Percentiles rank a stretch among this genome's conserved stretches.
phyloP scores from a whole-genome alignment of 768 basidiomycete genomes.

The Tephrocybe sp. region DNA sequence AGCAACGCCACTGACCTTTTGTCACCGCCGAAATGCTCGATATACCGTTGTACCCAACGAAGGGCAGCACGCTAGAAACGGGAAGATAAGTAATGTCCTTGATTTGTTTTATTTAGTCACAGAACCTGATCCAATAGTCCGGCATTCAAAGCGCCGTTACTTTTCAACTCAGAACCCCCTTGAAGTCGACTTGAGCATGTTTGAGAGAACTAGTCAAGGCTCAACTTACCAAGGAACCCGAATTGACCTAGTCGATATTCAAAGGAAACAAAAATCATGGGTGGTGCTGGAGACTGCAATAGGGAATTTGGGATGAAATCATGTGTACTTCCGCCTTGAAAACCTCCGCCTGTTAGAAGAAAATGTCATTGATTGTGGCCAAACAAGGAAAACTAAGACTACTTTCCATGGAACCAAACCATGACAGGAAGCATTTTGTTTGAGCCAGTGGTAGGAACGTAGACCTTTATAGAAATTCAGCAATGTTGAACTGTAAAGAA shows the following conservation, averaged over 20 bases:
- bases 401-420: slow-evolving; percentile 41
- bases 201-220: no score
- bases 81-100: not conserved
- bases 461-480: slow-evolving; percentile 24
- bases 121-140: slow-evolving; percentile 40
- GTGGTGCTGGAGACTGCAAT: slow-evolving; percentile 27
- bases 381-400: not conserved
- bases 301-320: slow-evolving; percentile 30
- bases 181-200: not conserved
- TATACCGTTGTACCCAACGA: slow-evolving; percentile 37
- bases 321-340: slow-evolving; percentile 34
- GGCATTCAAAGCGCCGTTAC: slow-evolving; percentile 33
- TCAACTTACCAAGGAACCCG: slow-evolving; percentile 35
- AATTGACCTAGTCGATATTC: slow-evolving; percentile 42
- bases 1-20: slow-evolving; percentile 22
- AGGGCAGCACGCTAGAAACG: slow-evolving; percentile 30
- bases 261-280: slow-evolving; percentile 40
- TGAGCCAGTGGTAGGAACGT: slow-evolving; percentile 27
- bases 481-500: not conserved
- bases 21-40: slow-evolving; percentile 36
- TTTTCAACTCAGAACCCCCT: slow-evolving; percentile 33
- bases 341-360: slow-evolving; percentile 36
- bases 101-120: not conserved
- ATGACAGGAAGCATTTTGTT: slow-evolving; percentile 32
- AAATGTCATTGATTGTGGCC: not conserved